Evolutionary conservation across 2,329 filamentous ascomycete species (phyloP), one percentile per base, ranked within the genome.

Genomic region (Talaromyces sp.): DNA sequence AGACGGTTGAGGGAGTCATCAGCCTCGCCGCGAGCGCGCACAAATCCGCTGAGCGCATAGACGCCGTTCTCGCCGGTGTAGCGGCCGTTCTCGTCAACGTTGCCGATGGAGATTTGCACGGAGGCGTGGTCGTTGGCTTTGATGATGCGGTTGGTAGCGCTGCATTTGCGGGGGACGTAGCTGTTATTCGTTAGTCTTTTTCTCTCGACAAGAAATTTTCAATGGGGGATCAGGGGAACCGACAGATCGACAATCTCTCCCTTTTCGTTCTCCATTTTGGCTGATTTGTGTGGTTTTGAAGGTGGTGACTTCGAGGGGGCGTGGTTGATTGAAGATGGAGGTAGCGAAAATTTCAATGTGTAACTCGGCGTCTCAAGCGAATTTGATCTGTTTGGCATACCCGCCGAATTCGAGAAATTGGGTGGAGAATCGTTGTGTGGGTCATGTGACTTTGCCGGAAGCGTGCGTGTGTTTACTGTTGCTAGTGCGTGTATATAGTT

Each of bases 51-150:
- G 72, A 99, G 90, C 75, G 95, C 94, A 82, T 97, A 99, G 80
- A 92, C 89, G 84, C 97, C 91, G 89, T 93, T 96, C 86, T 97
- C 95, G 83, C 94, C 93, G 74, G 92, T 92, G 85, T 93, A 93
- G 77, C 93, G 92, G 81, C 95, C 95, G 86, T 93, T 96, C 90
- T 99, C 95, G 83, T 98, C 94, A 76, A 99, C 95, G 87, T 97
- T 98, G 83, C 90, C 94, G 80, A 99, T 86, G 76, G 90, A 92
- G 83, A 99, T 92, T 85, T 99, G 95, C 76, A 98, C 95, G 70
- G 92, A 96, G 77, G 92, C 94, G 88, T 99, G 95, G 86, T 99
- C 95, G 87, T 98, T 97, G 87, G 95, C 93, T 87, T 97, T 97
- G 90, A 99, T 98, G 88, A 98, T 97, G 85, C 95, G 92, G 92